Conservation (phyloP, 768 basidiomycete genomes). For the Krasilnikovozyma curviuscula region DNA sequence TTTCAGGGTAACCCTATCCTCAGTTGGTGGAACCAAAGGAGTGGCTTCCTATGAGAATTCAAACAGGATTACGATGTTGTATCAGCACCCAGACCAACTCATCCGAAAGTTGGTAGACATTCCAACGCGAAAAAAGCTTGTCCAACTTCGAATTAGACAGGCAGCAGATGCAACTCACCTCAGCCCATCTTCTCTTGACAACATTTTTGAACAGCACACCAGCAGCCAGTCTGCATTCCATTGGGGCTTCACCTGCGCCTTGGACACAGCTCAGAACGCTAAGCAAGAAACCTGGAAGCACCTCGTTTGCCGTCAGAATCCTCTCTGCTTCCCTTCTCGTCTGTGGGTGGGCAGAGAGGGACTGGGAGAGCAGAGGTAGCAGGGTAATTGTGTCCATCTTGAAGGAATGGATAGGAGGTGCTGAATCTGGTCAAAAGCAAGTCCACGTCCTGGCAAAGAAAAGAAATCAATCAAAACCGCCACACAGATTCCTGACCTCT, state of each 20-base stretch:
- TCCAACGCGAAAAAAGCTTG: background rate
- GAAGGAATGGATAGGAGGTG: no score
- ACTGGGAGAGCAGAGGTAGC: conserved; percentile 32
- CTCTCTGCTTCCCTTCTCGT: conserved; percentile 67
- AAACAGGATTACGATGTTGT: background rate
- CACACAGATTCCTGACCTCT: no score
- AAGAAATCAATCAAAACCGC: no score
- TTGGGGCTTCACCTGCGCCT: conserved; percentile 38
- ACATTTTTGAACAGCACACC: conserved; percentile 86
- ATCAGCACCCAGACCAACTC: background rate
- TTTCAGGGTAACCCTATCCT: conserved; percentile 56
- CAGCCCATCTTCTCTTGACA: conserved; percentile 70
- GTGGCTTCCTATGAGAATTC: background rate
- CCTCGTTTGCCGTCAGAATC: conserved; percentile 44
- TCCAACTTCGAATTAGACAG: background rate
- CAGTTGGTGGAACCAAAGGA: conserved; percentile 11
- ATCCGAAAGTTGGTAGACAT: background rate
- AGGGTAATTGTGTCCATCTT: conserved; percentile 13
- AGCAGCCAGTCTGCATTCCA: conserved; percentile 57
- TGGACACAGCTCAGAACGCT: conserved; percentile 63
- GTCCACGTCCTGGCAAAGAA: no score
- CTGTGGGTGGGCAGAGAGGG: conserved; percentile 50
- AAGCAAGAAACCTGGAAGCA: conserved; percentile 57
- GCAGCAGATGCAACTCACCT: conserved; percentile 35
- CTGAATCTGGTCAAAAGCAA: no score